A percentile compares a stretch with the other conserved stretches of the same genome.
phyloP scores from a whole-genome alignment of 495 filamentous ascomycete species.

The Parachaetomium inaequale region DNA sequence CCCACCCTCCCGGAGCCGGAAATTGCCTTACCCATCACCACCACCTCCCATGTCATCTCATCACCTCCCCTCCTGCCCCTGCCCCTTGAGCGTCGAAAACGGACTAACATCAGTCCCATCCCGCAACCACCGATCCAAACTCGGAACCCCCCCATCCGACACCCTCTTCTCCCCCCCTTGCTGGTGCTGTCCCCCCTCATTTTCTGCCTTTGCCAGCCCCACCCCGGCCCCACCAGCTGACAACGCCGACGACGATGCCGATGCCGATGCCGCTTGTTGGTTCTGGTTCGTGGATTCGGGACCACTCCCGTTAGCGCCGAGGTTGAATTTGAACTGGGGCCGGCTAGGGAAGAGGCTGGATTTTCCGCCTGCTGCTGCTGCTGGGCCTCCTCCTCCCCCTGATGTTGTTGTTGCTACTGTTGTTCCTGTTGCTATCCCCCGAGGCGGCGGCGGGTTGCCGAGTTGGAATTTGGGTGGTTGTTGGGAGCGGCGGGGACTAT shows the following conservation, averaged over 20 bases:
- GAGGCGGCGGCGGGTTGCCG: conserved; percentile 20
- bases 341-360: conserved; percentile 28
- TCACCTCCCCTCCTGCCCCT: background rate
- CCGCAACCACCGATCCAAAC: conserved; percentile 31
- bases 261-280: no score
- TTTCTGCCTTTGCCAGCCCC: no score
- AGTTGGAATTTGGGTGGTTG: conserved; percentile 22
- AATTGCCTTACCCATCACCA: background rate
- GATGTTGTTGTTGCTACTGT: background rate
- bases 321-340: background rate
- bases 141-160: conserved; percentile 13
- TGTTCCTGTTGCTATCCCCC: background rate
- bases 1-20: no score
- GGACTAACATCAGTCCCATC: conserved; percentile 29
- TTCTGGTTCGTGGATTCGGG: no score
- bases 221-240: no score
- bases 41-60: background rate
- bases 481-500: conserved; percentile 11
- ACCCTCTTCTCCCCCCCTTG: background rate
- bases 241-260: no score
- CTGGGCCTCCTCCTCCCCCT: no score
- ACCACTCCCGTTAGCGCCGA: background rate
- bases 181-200: background rate
- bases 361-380: conserved; percentile 14
- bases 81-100: conserved; percentile 28